These are phyloP conservation scores for Lachnum nothofagi DNA, from an alignment of 2,329 filamentous ascomycete genomes.

Conservation along the genomic window DNA sequence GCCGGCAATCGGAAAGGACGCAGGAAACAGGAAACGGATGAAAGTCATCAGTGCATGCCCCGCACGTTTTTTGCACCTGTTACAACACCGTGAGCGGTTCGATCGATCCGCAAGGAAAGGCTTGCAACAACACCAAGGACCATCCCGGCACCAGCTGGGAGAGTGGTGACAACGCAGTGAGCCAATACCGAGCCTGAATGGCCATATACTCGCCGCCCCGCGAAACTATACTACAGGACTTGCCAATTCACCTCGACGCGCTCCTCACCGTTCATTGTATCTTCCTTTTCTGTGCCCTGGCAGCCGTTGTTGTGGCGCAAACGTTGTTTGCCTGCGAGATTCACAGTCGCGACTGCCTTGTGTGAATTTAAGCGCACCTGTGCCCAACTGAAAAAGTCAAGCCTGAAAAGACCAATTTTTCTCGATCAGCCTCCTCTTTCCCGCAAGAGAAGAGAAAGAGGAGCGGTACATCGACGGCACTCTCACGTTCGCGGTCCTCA, in stretches of 20 bases:
- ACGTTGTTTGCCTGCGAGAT: neutral
- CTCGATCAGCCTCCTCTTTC: too few species aligned
- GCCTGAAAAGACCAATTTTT: too few species aligned
- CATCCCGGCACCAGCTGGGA: constrained; percentile 24
- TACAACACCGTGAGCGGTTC: constrained; percentile 22
- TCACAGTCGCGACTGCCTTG: neutral
- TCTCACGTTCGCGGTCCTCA: too few species aligned
- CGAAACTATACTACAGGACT: constrained; percentile 16
- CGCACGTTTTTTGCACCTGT: constrained; percentile 18
- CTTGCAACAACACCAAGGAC: constrained; percentile 28
- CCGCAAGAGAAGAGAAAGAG: too few species aligned
- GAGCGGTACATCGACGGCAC: too few species aligned
- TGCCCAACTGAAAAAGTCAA: neutral
- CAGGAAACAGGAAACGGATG: constrained; percentile 8
- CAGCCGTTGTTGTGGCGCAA: constrained; percentile 45
- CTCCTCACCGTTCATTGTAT: constrained; percentile 47
- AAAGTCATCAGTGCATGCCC: constrained; percentile 5
- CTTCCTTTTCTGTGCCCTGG: constrained; percentile 68
- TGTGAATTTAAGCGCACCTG: neutral
- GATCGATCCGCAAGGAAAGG: constrained; percentile 18
- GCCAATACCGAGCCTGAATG: constrained; percentile 20
- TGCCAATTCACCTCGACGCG: constrained; percentile 42
- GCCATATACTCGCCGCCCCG: constrained; percentile 15
- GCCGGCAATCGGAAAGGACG: too few species aligned
- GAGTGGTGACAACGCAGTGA: constrained; percentile 25